Evolutionary conservation across 176 grass and related monocot genomes (phyloP).

Genomic region (Phoenix dactylifera): DNA sequence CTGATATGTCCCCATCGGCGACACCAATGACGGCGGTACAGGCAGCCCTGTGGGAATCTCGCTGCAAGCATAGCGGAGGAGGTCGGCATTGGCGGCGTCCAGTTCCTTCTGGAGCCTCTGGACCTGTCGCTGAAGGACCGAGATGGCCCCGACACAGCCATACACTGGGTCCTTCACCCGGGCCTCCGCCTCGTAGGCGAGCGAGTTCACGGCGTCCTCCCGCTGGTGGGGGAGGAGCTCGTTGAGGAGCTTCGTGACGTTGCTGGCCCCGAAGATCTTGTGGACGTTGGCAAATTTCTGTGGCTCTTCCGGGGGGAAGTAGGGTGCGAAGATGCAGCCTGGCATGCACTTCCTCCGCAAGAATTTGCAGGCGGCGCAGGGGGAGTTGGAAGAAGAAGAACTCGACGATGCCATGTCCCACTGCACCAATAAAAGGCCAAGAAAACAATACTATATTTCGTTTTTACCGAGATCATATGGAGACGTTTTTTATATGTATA

Average conservation of each 20-base stretch:
- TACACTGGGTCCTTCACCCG: constrained; percentile 4
- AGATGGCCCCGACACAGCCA: neutral
- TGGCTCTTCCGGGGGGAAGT: neutral
- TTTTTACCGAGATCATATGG: too few relatives aligned
- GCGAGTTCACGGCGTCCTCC: constrained; percentile 5
- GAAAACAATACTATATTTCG: too few relatives aligned
- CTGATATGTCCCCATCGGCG: too few relatives aligned
- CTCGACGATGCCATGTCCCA: too few relatives aligned
- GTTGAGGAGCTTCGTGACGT: constrained; percentile 4
- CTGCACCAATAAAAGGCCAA: too few relatives aligned
- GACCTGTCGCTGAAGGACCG: neutral
- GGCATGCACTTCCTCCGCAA: constrained; percentile 4
- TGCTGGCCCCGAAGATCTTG: constrained; percentile 6
- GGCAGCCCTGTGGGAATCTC: neutral
- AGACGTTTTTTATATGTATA: too few relatives aligned
- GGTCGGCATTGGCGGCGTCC: neutral
- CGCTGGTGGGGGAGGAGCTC: constrained; percentile 4
- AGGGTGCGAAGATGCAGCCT: constrained; percentile 4
- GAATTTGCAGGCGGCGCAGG: constrained; percentile 5
- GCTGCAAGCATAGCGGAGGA: neutral
- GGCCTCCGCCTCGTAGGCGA: constrained; percentile 5
- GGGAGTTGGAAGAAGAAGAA: neutral
- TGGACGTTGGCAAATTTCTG: constrained; percentile 6
- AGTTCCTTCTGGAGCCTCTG: constrained; percentile 1
- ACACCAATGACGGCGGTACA: too few relatives aligned